Percentiles rank a stretch among this genome's conserved stretches.
phyloP scores from a whole-genome alignment of 176 grass and related monocot species.

The Pontederia crassipes region DNA sequence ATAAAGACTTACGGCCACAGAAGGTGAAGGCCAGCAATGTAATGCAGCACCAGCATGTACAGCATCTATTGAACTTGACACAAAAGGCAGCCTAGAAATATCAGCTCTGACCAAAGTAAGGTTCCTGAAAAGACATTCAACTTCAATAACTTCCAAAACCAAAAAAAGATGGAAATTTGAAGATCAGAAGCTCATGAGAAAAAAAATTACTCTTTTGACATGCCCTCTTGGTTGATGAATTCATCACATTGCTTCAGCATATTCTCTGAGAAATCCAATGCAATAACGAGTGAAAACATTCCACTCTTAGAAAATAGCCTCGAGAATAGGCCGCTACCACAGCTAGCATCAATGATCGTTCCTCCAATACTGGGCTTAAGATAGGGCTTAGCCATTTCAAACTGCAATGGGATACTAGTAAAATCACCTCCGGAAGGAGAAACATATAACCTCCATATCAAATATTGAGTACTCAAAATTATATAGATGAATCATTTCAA shows the following conservation, averaged over 20 bases:
- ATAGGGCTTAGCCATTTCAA: conserved; percentile 74
- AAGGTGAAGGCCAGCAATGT: conserved; percentile 93
- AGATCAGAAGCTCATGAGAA: background rate
- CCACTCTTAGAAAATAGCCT: conserved; percentile 66
- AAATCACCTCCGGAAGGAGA: background rate
- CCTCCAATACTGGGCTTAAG: conserved; percentile 54
- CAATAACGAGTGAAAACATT: conserved; percentile 70
- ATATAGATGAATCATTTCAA: too few relatives aligned
- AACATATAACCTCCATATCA: background rate
- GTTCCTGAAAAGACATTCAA: conserved; percentile 31
- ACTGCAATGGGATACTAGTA: conserved; percentile 32
- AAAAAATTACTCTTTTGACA: conserved; percentile 48
- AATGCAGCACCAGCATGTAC: conserved; percentile 89
- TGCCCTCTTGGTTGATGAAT: conserved; percentile 51
- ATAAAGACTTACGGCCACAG: conserved; percentile 57
- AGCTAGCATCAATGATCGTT: conserved; percentile 81
- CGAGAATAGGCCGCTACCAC: conserved; percentile 90
- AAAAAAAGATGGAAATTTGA: background rate
- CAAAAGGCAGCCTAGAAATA: conserved; percentile 79
- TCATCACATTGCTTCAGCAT: conserved; percentile 81
- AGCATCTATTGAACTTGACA: conserved; percentile 64
- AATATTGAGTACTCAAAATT: too few relatives aligned
- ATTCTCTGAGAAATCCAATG: conserved; percentile 91
- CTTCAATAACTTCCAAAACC: background rate
- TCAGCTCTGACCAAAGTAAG: conserved; percentile 78